Percentiles rank a stretch among this genome's conserved stretches.
Conservation (phyloP, 1,284 basidiomycete genomes). For the Irpex sp. region DNA sequence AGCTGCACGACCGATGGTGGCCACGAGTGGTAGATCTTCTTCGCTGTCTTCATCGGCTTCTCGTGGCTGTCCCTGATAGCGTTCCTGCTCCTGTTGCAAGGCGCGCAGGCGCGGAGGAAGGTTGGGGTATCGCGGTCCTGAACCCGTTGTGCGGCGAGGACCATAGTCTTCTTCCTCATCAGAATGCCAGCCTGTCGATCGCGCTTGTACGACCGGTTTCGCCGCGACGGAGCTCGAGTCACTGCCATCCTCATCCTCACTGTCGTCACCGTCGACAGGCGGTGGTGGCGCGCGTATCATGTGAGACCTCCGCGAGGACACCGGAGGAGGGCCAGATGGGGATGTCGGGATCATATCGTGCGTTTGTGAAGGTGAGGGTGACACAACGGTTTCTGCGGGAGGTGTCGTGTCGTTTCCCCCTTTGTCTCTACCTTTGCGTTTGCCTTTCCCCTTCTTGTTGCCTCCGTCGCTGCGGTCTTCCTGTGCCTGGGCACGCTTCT, state of each 20-base stretch:
- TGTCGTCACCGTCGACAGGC: conserved; percentile 46
- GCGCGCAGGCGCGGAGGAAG: conserved; percentile 13
- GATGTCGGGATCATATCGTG: neutral
- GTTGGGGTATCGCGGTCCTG: conserved; percentile 46
- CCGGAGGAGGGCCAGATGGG: neutral
- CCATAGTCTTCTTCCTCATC: conserved; percentile 54
- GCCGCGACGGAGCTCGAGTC: conserved; percentile 39
- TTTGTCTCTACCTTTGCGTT: conserved; percentile 31
- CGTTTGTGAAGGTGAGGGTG: conserved; percentile 2
- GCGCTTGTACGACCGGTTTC: conserved; percentile 17
- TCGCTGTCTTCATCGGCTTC: conserved; percentile 54
- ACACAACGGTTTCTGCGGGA: neutral
- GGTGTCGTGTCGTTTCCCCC: conserved; percentile 10
- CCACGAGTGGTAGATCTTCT: conserved; percentile 71
- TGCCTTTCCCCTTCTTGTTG: conserved; percentile 41
- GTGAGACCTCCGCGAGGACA: conserved; percentile 4
- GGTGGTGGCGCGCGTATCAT: conserved; percentile 38
- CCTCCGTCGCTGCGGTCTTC: conserved; percentile 37
- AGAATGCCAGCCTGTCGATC: conserved; percentile 49
- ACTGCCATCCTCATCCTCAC: conserved; percentile 46
- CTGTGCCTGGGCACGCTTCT: conserved; percentile 35
- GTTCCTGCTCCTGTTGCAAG: conserved; percentile 8
- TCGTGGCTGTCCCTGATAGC: conserved; percentile 14
- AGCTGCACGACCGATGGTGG: conserved; percentile 49
- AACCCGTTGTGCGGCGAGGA: conserved; percentile 50